These are phyloP conservation scores for Hypoxylon crocopeplum DNA, from an alignment of 495 filamentous ascomycete genomes.

Conservation along the genomic window DNA sequence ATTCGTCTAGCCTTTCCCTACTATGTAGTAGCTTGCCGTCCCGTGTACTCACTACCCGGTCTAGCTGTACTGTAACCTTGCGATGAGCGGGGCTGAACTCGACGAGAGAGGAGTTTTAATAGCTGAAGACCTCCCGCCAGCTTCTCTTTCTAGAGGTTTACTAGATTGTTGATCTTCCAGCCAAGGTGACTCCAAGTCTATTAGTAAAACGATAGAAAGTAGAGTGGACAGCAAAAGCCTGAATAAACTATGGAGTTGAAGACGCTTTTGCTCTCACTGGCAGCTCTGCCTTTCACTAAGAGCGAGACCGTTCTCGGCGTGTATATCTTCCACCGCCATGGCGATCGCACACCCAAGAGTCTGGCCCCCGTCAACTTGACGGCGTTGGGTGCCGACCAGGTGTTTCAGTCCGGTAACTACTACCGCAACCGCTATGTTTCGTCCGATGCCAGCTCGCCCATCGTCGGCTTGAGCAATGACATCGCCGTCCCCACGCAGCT, in stretches of 20 bases:
- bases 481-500: slow-evolving; percentile 65
- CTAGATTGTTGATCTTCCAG: slow-evolving; percentile 2
- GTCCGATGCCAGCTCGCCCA: slow-evolving; percentile 46
- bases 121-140: slow-evolving; percentile 2
- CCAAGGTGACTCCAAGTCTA: background rate
- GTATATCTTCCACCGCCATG: slow-evolving; percentile 75
- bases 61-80: slow-evolving; percentile 21
- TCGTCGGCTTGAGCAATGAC: slow-evolving; percentile 60
- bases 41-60: slow-evolving; percentile 12
- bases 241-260: slow-evolving; percentile 26
- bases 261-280: slow-evolving; percentile 39
- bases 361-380: slow-evolving; percentile 64
- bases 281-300: slow-evolving; percentile 46
- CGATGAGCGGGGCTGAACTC: slow-evolving; percentile 24
- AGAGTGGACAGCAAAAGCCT: too few relatives aligned
- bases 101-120: slow-evolving; percentile 10
- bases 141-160: background rate
- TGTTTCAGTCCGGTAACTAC: slow-evolving; percentile 64
- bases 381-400: slow-evolving; percentile 70
- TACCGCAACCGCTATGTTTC: slow-evolving; percentile 67
- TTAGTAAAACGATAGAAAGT: too few relatives aligned
- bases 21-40: slow-evolving; percentile 26
- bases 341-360: slow-evolving; percentile 72
- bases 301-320: slow-evolving; percentile 69
- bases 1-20: slow-evolving; percentile 1